Conservation (phyloP, 1,284 basidiomycete species). For the Pyrrhoderma noxium region DNA sequence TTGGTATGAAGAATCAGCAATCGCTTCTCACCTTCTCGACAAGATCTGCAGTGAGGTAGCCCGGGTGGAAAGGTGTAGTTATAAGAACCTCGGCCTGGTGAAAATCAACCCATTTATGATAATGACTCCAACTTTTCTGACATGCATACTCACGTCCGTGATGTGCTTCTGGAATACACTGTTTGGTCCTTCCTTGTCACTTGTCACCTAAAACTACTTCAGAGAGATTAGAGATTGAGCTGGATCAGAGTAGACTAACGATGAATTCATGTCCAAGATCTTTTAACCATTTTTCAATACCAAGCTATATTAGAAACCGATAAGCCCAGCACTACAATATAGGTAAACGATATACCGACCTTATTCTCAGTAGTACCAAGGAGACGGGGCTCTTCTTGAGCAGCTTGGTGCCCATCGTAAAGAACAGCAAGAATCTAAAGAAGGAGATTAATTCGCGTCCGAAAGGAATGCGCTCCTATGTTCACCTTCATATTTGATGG, state of each 20-base stretch:
- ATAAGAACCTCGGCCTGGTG: slow-evolving; percentile 64
- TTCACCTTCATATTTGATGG: slow-evolving; percentile 23
- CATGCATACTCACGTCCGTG: slow-evolving; percentile 52
- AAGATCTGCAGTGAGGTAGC: slow-evolving; percentile 80
- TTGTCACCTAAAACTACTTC: slow-evolving; percentile 54
- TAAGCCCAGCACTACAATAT: too few relatives aligned
- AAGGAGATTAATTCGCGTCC: neutral
- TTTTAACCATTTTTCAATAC: slow-evolving; percentile 65
- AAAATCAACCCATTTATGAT: slow-evolving; percentile 18
- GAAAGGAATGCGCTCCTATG: neutral
- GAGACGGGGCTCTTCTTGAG: slow-evolving; percentile 75
- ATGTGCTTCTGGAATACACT: slow-evolving; percentile 87
- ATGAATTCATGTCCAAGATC: slow-evolving; percentile 73
- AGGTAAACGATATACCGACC: slow-evolving; percentile 30
- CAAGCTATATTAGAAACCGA: slow-evolving; percentile 42
- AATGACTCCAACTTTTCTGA: slow-evolving; percentile 2
- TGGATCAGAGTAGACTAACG: slow-evolving; percentile 31
- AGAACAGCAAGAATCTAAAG: slow-evolving; percentile 74
- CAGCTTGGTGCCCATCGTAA: slow-evolving; percentile 68
- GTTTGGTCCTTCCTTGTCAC: slow-evolving; percentile 82
- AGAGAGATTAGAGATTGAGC: slow-evolving; percentile 7
- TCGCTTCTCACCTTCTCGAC: slow-evolving; percentile 46
- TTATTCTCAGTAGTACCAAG: slow-evolving; percentile 89
- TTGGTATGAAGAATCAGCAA: neutral
- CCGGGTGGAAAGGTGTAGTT: slow-evolving; percentile 91